Evolutionary conservation across 1,284 basidiomycete genomes (phyloP), one percentile per base, ranked within the genome.

Genomic region (Microbotryum saponariae): DNA sequence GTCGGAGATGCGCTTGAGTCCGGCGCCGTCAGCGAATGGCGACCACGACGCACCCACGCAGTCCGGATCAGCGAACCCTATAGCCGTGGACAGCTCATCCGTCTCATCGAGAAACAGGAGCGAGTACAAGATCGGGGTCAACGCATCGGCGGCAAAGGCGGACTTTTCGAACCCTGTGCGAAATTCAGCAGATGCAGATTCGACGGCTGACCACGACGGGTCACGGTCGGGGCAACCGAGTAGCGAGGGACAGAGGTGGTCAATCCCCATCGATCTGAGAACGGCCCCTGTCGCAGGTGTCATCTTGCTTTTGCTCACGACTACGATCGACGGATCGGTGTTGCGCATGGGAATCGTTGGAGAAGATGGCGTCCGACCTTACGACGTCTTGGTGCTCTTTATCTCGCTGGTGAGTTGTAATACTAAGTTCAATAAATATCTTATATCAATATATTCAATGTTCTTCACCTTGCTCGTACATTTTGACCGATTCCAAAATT

Each of bases 321-420:
- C 84, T 56, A 87, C 85, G 61, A 83, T 96, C 23, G 81, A 85
- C 60, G 80, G 84, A 0, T 65, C 71, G 0, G 86, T 79, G 74
- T 73, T 94, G 29, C 80, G 84, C 7, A 77, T 82, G 59, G 92
- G 92, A 14, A 81, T 82, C 47, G 78, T 80, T 4, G 87, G 87
- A 23, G 77, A 81, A 0, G 85, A 85, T 54, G 87, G 87, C 3
- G 82, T 97, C 47, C 83, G 89, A 68, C 93, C 94, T 0, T 89
- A 93, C 72, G 91, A 96, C 74, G 91, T 97, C 64, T 83, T 97
- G 75, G 88, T 90, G 31, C 79, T 97, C 5, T 97, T 97, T 77
- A 84, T 91, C 67, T 89, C 88, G 2, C 80, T 97, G 58, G 83
- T 82, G 14, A n/a, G 63, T 49, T 27, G 27, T 6, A 5, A 27